Conservation (phyloP, 768 basidiomycete species). For the Calocybe indica region DNA sequence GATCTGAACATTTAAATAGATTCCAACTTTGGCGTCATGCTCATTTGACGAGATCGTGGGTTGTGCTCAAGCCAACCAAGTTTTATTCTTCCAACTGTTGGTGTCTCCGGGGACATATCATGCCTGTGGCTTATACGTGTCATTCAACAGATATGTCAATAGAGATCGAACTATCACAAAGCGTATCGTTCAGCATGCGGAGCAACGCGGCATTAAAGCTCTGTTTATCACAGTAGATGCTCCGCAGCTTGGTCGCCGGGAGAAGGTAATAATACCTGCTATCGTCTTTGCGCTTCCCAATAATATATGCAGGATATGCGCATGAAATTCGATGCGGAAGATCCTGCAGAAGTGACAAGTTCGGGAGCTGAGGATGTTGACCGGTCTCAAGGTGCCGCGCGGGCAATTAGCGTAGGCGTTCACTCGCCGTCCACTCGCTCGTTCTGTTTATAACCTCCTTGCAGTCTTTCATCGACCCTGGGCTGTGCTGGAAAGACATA, state of each 20-base stretch:
- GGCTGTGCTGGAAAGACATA: conserved; percentile 81
- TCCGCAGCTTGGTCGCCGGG: conserved; percentile 87
- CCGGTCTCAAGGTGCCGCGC: conserved; percentile 85
- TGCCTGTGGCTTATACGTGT: background rate
- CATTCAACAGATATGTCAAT: conserved; percentile 5
- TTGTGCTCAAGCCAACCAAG: conserved; percentile 68
- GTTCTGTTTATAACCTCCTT: background rate
- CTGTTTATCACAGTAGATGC: conserved; percentile 97
- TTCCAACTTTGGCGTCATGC: conserved; percentile 90
- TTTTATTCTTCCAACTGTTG: conserved; percentile 80
- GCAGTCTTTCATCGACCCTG: conserved; percentile 93
- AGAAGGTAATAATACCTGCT: conserved; percentile 44
- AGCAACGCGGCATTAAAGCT: conserved; percentile 82
- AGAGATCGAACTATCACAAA: conserved; percentile 74
- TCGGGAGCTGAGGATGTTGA: conserved; percentile 56
- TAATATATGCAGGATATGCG: conserved; percentile 68
- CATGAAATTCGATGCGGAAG: conserved; percentile 87
- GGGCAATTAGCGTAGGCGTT: conserved; percentile 78
- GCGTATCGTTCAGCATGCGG: conserved; percentile 83
- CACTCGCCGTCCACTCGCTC: background rate
- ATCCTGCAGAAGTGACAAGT: conserved; percentile 50
- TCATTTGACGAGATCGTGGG: conserved; percentile 94
- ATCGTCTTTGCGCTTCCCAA: background rate
- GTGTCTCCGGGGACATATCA: conserved; percentile 9
- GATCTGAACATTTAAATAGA: conserved; percentile 37